These are phyloP conservation scores for Hypomyces rosellus DNA, from an alignment of 2,329 filamentous ascomycete genomes.

Conservation along the genomic window DNA sequence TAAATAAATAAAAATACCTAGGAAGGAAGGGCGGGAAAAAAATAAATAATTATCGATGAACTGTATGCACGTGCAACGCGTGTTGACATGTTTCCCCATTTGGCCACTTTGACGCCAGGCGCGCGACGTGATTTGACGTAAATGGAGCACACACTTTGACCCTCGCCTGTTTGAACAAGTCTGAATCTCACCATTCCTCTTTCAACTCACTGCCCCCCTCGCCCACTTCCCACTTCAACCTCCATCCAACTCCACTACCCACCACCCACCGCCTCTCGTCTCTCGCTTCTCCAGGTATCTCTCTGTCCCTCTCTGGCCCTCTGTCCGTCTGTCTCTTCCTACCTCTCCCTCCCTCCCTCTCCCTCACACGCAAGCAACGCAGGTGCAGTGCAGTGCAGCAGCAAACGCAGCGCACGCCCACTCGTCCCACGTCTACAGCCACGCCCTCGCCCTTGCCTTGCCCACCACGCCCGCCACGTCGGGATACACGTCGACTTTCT, in stretches of 20 bases:
- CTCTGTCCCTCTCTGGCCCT: too few species aligned
- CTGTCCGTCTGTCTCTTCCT: too few species aligned
- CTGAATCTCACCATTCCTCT: slow-evolving; percentile 2
- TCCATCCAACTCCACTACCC: neutral
- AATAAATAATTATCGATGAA: neutral
- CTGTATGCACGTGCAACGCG: slow-evolving; percentile 22
- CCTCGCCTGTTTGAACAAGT: neutral
- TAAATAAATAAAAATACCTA: slow-evolving; percentile 1
- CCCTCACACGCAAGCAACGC: neutral
- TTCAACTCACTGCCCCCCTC: neutral
- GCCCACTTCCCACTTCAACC: neutral
- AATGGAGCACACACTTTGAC: slow-evolving; percentile 13
- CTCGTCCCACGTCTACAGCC: slow-evolving; percentile 4
- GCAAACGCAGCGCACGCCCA: slow-evolving; percentile 6
- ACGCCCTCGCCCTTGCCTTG: slow-evolving; percentile 12
- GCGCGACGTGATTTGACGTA: slow-evolving; percentile 28
- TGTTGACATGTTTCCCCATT: slow-evolving; percentile 31
- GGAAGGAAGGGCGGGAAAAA: neutral
- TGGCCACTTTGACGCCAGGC: slow-evolving; percentile 20
- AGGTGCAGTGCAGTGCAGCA: slow-evolving; percentile 1
- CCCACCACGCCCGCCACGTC: neutral
- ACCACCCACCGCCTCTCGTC: too few species aligned
- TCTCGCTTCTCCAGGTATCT: too few species aligned
- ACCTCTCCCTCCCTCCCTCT: too few species aligned
- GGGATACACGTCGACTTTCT: slow-evolving; percentile 15